These are phyloP conservation scores for Jatropha curcas DNA, from an alignment of 345 rosid genomes.

Conservation along the genomic window DNA sequence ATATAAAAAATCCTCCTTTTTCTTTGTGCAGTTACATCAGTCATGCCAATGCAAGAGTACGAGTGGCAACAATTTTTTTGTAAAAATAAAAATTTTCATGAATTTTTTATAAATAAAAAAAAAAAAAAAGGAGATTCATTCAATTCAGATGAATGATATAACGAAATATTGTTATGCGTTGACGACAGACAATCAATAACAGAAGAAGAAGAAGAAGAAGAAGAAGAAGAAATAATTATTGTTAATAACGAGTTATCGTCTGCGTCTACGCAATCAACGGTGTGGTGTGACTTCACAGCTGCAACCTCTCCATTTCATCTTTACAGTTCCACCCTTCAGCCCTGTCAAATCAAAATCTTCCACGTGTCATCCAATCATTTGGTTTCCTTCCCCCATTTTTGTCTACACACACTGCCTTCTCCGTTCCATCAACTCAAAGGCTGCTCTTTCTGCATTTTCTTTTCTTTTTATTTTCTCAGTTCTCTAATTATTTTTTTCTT, in stretches of 20 bases:
- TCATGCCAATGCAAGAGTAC: not conserved
- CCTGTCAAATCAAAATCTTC: conserved; percentile 28
- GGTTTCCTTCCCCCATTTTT: conserved; percentile 14
- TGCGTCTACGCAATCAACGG: conserved; percentile 71
- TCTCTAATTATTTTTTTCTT: no score
- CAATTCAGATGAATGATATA: conserved; percentile 12
- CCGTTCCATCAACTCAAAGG: conserved; percentile 35
- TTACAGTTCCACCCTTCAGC: not conserved
- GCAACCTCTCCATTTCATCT: conserved; percentile 4
- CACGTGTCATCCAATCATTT: conserved; percentile 56
- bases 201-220: not conserved
- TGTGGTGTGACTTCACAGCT: conserved; percentile 55
- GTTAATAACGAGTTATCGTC: conserved; percentile 39
- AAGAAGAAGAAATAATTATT: not conserved
- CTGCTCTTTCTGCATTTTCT: not conserved
- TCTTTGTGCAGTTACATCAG: conserved; percentile 10
- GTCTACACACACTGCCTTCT: conserved; percentile 14
- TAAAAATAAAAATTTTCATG: not conserved
- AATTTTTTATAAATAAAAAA: not conserved
- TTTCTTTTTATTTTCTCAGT: no score
- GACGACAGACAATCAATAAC: conserved; percentile 9
- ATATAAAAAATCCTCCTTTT: not conserved
- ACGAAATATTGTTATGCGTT: conserved; percentile 22
- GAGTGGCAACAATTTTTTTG: not conserved
- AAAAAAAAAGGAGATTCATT: not conserved